A percentile compares a stretch with the other conserved stretches of the same genome.
Conservation (phyloP, 495 filamentous ascomycete species). For the Aspergillus mulundensis region DNA sequence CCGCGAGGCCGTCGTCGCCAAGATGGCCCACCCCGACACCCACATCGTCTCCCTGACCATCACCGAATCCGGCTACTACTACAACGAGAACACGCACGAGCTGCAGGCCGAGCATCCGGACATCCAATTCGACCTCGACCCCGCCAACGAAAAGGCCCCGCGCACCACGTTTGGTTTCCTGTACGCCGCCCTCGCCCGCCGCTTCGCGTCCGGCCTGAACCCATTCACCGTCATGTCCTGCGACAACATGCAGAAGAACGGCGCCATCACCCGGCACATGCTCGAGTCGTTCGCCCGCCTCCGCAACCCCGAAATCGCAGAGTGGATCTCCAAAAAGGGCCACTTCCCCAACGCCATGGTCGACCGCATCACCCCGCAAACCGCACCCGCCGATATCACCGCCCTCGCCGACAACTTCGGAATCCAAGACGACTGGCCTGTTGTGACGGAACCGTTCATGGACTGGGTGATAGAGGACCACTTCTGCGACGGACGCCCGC, state of each 20-base stretch:
- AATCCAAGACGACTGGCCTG: constrained; percentile 45
- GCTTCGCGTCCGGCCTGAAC: constrained; percentile 36
- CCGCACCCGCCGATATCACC: constrained; percentile 33
- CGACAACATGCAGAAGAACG: constrained; percentile 52
- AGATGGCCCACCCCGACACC: constrained; percentile 49
- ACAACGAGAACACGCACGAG: constrained; percentile 50
- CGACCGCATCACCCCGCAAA: constrained; percentile 48
- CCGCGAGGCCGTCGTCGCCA: constrained; percentile 44
- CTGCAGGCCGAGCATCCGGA: constrained; percentile 42
- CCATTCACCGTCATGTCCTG: constrained; percentile 50
- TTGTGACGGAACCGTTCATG: constrained; percentile 49
- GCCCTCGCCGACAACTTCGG: constrained; percentile 34
- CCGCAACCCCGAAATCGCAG: constrained; percentile 38
- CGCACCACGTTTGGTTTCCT: constrained; percentile 47
- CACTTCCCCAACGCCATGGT: constrained; percentile 50
- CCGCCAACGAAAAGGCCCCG: constrained; percentile 35
- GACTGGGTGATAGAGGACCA: constrained; percentile 49
- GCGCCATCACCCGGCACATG: constrained; percentile 47
- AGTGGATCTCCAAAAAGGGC: constrained; percentile 40
- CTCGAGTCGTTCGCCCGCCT: constrained; percentile 42
- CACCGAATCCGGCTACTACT: constrained; percentile 50
- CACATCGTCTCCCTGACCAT: constrained; percentile 50
- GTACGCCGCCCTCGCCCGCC: constrained; percentile 41
- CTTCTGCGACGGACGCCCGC: constrained; percentile 44
- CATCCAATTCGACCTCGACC: constrained; percentile 42